A percentile compares a stretch with the other conserved stretches of the same genome.
Evolutionary conservation across 2,329 filamentous ascomycete species (phyloP).

Genomic region (Stagonosporopsis vannaccii): DNA sequence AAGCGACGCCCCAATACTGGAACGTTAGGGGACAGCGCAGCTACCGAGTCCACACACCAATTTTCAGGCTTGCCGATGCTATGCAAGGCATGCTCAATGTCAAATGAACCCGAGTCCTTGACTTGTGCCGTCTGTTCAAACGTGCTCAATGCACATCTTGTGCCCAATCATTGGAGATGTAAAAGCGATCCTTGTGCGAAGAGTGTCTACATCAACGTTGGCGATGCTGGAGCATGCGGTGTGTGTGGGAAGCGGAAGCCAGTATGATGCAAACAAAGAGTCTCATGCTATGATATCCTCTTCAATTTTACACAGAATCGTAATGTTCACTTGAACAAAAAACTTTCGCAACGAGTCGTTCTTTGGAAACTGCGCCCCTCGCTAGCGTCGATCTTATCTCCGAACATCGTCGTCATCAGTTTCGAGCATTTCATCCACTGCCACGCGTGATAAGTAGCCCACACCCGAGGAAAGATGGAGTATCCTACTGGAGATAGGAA

Average conservation of each 20-base stretch:
- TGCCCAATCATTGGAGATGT: constrained; percentile 71
- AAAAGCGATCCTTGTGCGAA: constrained; percentile 61
- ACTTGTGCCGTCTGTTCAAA: constrained; percentile 76
- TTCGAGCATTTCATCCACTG: neutral
- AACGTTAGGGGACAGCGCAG: neutral
- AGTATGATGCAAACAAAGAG: neutral
- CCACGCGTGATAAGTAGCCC: neutral
- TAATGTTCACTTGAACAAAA: neutral
- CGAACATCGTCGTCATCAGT: constrained; percentile 8
- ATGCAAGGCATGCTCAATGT: constrained; percentile 73
- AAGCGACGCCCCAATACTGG: constrained; percentile 22
- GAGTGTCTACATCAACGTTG: constrained; percentile 70
- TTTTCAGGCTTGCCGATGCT: constrained; percentile 10
- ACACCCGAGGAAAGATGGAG: neutral
- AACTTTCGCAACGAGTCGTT: neutral
- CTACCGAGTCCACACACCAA: neutral
- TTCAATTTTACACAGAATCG: neutral
- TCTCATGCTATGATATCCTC: neutral
- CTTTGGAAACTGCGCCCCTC: neutral
- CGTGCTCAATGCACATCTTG: constrained; percentile 65
- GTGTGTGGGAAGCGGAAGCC: constrained; percentile 62
- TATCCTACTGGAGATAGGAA: neutral
- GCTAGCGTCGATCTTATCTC: constrained; percentile 1
- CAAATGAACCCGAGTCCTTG: constrained; percentile 62
- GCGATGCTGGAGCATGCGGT: constrained; percentile 73